Percentiles rank a stretch among this genome's conserved stretches.
These are phyloP conservation scores for Aurantiochytrium sp. DNA, from an alignment of 108 stramenopile species.

Conservation along the genomic window DNA sequence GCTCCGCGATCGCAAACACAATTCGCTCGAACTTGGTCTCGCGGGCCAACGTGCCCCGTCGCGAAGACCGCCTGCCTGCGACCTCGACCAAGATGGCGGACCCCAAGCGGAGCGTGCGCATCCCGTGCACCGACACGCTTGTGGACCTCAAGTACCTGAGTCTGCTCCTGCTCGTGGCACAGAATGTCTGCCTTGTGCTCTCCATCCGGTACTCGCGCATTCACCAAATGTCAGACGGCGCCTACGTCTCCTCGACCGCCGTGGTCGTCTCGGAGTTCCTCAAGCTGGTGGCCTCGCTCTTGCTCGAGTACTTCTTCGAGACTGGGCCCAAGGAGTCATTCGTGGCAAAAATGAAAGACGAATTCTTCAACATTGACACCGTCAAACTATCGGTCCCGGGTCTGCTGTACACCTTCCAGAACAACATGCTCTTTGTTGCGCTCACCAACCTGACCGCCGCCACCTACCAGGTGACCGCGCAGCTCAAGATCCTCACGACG, in stretches of 20 bases:
- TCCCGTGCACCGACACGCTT: neutral
- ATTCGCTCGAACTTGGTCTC: no score
- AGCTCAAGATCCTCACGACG: conserved; percentile 96
- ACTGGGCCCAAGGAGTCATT: conserved; percentile 29
- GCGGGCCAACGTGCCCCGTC: no score
- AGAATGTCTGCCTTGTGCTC: conserved; percentile 53
- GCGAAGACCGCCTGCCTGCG: no score
- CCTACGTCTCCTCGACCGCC: conserved; percentile 62
- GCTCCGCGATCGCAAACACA: no score
- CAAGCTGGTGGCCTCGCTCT: conserved; percentile 38
- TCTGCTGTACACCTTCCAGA: conserved; percentile 89
- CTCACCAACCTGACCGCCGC: conserved; percentile 90
- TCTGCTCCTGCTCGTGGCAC: conserved; percentile 51
- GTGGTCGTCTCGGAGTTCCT: conserved; percentile 53
- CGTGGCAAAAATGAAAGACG: conserved; percentile 36
- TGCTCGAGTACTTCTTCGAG: conserved; percentile 33
- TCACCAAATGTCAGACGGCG: conserved; percentile 48
- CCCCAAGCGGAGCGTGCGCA: neutral
- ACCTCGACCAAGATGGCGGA: neutral
- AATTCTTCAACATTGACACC: conserved; percentile 62
- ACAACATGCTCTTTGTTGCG: conserved; percentile 93
- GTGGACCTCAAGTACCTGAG: conserved; percentile 29
- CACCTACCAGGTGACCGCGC: conserved; percentile 94
- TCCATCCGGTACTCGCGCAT: conserved; percentile 55
- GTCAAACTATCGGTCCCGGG: conserved; percentile 89